These are phyloP conservation scores for Ascochyta viciae-villosae DNA, from an alignment of 2,329 filamentous ascomycete species.

Conservation along the genomic window DNA sequence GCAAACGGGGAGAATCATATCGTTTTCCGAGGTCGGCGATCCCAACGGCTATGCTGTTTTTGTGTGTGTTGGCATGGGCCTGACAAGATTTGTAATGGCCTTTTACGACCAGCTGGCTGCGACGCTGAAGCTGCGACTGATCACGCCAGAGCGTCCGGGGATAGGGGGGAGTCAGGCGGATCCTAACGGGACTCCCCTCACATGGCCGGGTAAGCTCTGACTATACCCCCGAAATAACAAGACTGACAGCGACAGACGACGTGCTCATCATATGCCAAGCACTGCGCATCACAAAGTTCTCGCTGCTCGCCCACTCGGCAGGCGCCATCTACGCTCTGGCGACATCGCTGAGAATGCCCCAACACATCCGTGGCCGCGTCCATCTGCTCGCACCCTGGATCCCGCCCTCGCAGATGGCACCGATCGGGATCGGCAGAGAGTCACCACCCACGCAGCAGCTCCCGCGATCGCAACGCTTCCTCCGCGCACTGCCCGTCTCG, in stretches of 20 bases:
- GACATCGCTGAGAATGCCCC: slow-evolving; percentile 92
- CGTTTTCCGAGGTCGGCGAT: slow-evolving; percentile 96
- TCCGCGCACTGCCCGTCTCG: slow-evolving; percentile 87
- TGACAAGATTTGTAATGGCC: slow-evolving; percentile 93
- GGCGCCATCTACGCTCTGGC: slow-evolving; percentile 98
- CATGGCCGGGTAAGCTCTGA: slow-evolving; percentile 80
- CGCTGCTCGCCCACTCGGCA: slow-evolving; percentile 92
- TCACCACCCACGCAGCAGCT: slow-evolving; percentile 83
- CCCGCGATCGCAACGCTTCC: slow-evolving; percentile 88
- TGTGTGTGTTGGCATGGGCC: slow-evolving; percentile 96
- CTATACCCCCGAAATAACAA: slow-evolving; percentile 48
- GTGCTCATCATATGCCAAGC: slow-evolving; percentile 92
- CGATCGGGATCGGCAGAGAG: slow-evolving; percentile 69
- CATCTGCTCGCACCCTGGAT: slow-evolving; percentile 97
- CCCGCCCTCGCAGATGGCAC: slow-evolving; percentile 70
- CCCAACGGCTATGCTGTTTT: slow-evolving; percentile 90
- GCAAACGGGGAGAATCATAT: slow-evolving; percentile 84
- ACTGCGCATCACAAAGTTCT: slow-evolving; percentile 93
- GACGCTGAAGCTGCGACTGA: slow-evolving; percentile 85
- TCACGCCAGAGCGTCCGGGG: slow-evolving; percentile 92
- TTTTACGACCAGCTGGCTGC: slow-evolving; percentile 96
- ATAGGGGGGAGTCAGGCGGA: slow-evolving; percentile 92
- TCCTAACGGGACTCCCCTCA: slow-evolving; percentile 83
- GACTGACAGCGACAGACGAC: slow-evolving; percentile 63
- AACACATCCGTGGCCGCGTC: slow-evolving; percentile 91